A percentile compares a stretch with the other conserved stretches of the same genome.
These are phyloP conservation scores for Fusarium albosuccineum DNA, from an alignment of 2,329 filamentous ascomycete species.

Conservation along the genomic window DNA sequence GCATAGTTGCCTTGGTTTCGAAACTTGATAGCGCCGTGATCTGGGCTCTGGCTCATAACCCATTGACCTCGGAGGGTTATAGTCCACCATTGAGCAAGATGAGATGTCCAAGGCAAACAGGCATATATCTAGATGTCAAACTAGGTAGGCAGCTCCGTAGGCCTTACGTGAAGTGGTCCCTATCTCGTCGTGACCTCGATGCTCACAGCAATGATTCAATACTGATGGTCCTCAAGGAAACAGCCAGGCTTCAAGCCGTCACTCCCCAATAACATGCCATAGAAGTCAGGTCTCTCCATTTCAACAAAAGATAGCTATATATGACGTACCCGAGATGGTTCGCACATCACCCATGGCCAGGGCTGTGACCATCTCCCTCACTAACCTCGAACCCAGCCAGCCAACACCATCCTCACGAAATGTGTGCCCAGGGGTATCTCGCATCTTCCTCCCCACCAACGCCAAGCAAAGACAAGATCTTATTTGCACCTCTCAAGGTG, in stretches of 20 bases:
- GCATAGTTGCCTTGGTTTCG: not conserved
- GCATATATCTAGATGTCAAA: too few species aligned
- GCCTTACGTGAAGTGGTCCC: too few species aligned
- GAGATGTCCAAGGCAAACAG: too few species aligned
- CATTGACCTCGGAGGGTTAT: too few species aligned
- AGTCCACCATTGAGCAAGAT: too few species aligned
- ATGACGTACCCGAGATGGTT: not conserved
- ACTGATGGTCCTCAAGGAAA: too few species aligned
- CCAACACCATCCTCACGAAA: not conserved
- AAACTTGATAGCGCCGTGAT: too few species aligned
- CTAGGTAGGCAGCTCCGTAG: too few species aligned
- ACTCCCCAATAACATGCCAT: too few species aligned
- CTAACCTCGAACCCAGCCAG: not conserved
- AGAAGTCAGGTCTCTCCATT: not conserved
- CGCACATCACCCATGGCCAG: not conserved
- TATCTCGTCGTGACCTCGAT: not conserved
- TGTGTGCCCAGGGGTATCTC: constrained; percentile 2
- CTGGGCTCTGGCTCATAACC: too few species aligned
- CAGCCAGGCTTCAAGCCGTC: too few species aligned
- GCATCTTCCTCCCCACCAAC: not conserved
- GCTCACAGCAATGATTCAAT: too few species aligned
- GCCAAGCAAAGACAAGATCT: not conserved
- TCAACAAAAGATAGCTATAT: not conserved
- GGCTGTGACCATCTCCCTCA: not conserved
- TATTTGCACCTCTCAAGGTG: not conserved